Conservation (phyloP, 371 early-diverging fungal species). For the Nematocida sp. region DNA sequence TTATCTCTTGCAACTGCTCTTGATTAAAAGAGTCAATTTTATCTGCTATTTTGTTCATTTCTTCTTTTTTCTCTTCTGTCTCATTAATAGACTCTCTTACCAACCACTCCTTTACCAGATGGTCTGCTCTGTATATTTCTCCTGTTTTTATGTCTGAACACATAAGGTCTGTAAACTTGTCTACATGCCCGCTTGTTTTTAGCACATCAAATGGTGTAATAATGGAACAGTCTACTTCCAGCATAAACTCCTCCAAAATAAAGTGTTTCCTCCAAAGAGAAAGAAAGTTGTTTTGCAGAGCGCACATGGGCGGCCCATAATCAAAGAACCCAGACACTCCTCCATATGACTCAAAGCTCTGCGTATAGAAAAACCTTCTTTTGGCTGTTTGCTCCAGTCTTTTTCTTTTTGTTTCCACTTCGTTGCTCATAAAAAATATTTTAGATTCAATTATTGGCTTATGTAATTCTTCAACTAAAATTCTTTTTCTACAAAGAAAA, state of each 20-base stretch:
- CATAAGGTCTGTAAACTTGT: constrained; percentile 96
- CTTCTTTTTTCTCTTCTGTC: constrained; percentile 69
- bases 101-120: constrained; percentile 84
- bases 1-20: constrained; percentile 77
- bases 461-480: too few relatives aligned
- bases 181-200: constrained; percentile 98
- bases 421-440: not conserved
- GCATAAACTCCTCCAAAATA: constrained; percentile 94
- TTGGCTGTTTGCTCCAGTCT: constrained; percentile 62
- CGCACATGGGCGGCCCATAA: constrained; percentile 89
- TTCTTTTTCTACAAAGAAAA: too few relatives aligned
- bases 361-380: constrained; percentile 62
- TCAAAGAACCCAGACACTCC: constrained; percentile 80
- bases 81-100: constrained; percentile 78
- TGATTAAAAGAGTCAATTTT: constrained; percentile 70
- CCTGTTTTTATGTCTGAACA: constrained; percentile 77
- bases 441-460: too few relatives aligned
- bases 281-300: constrained; percentile 87
- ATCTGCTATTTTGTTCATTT: constrained; percentile 66
- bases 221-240: constrained; percentile 92
- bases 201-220: constrained; percentile 91
- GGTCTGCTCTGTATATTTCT: constrained; percentile 94
- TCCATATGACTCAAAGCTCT: constrained; percentile 61
- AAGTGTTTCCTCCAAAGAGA: constrained; percentile 86
- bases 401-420: constrained; percentile 28